These are phyloP conservation scores for Pleurotus citrinopileatus DNA, from an alignment of 768 basidiomycete genomes.

Conservation along the genomic window DNA sequence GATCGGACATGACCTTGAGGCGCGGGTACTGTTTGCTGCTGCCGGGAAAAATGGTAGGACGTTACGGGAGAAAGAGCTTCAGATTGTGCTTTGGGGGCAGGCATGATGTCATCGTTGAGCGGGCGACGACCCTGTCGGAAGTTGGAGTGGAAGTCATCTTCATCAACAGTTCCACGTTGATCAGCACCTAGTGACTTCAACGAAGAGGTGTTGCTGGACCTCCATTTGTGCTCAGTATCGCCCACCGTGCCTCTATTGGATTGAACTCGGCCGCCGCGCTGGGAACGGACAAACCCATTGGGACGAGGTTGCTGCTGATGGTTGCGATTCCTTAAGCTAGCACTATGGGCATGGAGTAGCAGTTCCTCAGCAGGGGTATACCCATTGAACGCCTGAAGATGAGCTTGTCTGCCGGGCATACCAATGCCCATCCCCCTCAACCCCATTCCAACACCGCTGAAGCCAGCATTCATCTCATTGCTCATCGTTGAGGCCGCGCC, in stretches of 20 bases:
- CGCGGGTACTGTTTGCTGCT: background rate
- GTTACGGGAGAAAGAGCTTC: background rate
- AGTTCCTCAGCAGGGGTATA: conserved; percentile 70
- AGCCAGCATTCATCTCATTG: background rate
- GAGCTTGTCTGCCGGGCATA: conserved; percentile 5
- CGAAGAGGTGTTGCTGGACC: background rate
- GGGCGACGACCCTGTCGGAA: conserved; percentile 1
- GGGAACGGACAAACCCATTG: background rate
- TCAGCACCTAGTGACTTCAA: background rate
- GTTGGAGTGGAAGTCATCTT: conserved; percentile 2
- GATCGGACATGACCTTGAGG: background rate
- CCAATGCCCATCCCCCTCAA: background rate
- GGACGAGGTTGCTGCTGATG: background rate
- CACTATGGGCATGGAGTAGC: conserved; percentile 52
- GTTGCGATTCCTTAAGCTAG: background rate
- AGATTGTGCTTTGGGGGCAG: background rate
- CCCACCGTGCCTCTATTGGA: background rate
- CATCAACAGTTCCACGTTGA: background rate
- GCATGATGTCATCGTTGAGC: conserved; percentile 1
- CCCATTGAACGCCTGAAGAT: conserved; percentile 42
- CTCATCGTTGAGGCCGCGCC: background rate
- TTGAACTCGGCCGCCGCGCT: background rate
- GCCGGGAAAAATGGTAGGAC: background rate
- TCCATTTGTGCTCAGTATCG: background rate
- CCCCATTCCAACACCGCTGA: conserved; percentile 5